These are phyloP conservation scores for Tephrocybe rancida DNA, from an alignment of 768 basidiomycete genomes.

Conservation along the genomic window DNA sequence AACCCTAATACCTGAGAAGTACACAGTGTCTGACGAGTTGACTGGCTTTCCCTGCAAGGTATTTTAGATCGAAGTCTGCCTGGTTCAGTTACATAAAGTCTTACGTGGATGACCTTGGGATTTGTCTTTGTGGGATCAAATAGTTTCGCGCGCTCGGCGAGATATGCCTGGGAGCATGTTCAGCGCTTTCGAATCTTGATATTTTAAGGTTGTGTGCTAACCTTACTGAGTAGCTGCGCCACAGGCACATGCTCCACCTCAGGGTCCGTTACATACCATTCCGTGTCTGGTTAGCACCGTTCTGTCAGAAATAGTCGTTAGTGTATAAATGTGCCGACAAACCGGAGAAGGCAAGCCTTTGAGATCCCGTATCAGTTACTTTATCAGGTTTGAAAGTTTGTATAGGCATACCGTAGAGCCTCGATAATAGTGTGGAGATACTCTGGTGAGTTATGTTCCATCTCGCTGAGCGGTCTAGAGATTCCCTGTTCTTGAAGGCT, in stretches of 20 bases:
- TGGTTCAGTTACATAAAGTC: conserved; percentile 16
- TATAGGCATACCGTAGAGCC: conserved; percentile 60
- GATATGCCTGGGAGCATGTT: conserved; percentile 66
- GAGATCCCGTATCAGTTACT: conserved; percentile 5
- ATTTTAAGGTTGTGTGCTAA: conserved; percentile 23
- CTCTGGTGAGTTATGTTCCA: conserved; percentile 89
- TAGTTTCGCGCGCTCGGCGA: conserved; percentile 75
- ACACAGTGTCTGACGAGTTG: conserved; percentile 91
- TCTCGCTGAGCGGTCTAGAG: conserved; percentile 66
- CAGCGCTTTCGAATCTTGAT: not conserved
- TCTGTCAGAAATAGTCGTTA: not conserved
- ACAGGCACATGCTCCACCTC: conserved; percentile 78
- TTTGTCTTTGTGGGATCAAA: conserved; percentile 73
- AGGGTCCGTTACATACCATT: conserved; percentile 93
- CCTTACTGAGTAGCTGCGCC: conserved; percentile 83
- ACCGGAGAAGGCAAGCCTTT: conserved; percentile 77
- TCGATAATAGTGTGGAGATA: conserved; percentile 91
- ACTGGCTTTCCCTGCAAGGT: conserved; percentile 70
- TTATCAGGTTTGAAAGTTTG: not conserved
- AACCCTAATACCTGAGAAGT: conserved; percentile 69
- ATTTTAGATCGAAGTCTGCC: conserved; percentile 11
- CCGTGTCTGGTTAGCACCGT: conserved; percentile 74
- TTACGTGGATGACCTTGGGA: conserved; percentile 66
- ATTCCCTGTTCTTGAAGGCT: conserved; percentile 76
- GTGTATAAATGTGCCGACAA: conserved; percentile 14